Evolutionary conservation across 1,139 yeast species (phyloP).

Genomic region (Maudiozyma humilis): DNA sequence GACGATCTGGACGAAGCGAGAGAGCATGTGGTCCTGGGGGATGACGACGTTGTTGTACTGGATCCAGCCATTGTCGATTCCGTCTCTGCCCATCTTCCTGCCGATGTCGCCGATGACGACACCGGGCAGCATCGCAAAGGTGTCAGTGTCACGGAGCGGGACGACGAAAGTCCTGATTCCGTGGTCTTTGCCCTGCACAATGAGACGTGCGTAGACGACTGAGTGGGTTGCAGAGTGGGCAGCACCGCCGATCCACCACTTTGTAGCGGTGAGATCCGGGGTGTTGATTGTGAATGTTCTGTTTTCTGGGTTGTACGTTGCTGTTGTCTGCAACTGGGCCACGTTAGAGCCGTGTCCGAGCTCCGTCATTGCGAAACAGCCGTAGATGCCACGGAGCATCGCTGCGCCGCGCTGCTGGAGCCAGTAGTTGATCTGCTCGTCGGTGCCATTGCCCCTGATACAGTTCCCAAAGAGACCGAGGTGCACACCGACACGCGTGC

Average conservation of each 20-base stretch:
- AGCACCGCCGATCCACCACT: slow-evolving; percentile 99
- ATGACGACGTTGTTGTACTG: slow-evolving; percentile 75
- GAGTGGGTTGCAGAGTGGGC: slow-evolving; percentile 89
- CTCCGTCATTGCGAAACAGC: slow-evolving; percentile 93
- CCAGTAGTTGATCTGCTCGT: slow-evolving; percentile 59
- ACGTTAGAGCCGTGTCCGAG: slow-evolving; percentile 92
- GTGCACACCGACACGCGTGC: slow-evolving; percentile 65
- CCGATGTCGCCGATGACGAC: slow-evolving; percentile 86
- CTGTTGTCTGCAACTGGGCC: slow-evolving; percentile 87
- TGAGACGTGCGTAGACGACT: slow-evolving; percentile 70
- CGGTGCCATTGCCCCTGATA: slow-evolving; percentile 65
- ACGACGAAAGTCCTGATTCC: slow-evolving; percentile 89
- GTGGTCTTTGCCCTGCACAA: slow-evolving; percentile 74
- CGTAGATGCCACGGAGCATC: slow-evolving; percentile 59
- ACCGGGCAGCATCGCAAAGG: slow-evolving; percentile 67
- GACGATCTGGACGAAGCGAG: slow-evolving; percentile 63
- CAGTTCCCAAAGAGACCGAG: slow-evolving; percentile 64
- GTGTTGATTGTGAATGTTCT: slow-evolving; percentile 73
- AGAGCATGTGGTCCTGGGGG: slow-evolving; percentile 77
- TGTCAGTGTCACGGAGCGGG: slow-evolving; percentile 65
- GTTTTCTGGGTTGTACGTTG: slow-evolving; percentile 57
- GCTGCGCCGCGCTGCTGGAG: slow-evolving; percentile 63
- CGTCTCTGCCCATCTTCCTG: slow-evolving; percentile 77
- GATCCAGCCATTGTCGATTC: slow-evolving; percentile 91
- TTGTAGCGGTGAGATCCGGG: slow-evolving; percentile 85